phyloP scores from a whole-genome alignment of 768 basidiomycete species.

The Auricularia auricula-judae region DNA sequence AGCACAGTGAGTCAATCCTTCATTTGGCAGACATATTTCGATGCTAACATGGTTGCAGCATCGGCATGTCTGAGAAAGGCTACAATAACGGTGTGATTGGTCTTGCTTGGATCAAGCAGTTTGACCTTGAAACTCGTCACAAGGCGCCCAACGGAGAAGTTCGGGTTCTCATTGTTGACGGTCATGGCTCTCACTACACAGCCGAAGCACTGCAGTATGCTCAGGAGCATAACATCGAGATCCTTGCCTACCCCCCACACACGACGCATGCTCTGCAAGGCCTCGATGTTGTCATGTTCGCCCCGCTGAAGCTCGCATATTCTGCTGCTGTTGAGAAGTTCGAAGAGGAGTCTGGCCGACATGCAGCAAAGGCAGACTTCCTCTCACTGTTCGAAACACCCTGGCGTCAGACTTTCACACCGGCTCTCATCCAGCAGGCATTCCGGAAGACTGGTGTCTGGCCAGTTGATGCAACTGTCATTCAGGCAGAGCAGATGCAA shows the following conservation, averaged over 20 bases:
- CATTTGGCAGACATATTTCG: too few relatives aligned
- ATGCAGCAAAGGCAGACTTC: too few relatives aligned
- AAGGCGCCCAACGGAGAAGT: slow-evolving; percentile 20
- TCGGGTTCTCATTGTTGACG: slow-evolving; percentile 31
- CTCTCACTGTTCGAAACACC: too few relatives aligned
- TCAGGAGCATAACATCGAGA: slow-evolving; percentile 22
- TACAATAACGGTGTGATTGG: slow-evolving; percentile 17
- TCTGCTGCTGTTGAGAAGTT: too few relatives aligned
- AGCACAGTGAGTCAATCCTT: not conserved
- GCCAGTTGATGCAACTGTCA: slow-evolving; percentile 24
- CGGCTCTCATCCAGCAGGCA: slow-evolving; percentile 22
- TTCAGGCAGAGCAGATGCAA: slow-evolving; percentile 24
- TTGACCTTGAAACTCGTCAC: slow-evolving; percentile 26
- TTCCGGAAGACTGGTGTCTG: slow-evolving; percentile 29
- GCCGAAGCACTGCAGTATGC: slow-evolving; percentile 28
- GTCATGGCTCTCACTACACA: slow-evolving; percentile 35
- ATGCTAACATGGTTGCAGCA: too few relatives aligned
- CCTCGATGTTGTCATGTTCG: slow-evolving; percentile 30
- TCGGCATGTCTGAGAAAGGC: slow-evolving; percentile 23
- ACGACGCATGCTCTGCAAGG: slow-evolving; percentile 34
- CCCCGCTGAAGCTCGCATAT: slow-evolving; percentile 17
- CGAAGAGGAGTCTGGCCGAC: too few relatives aligned
- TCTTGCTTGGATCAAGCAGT: slow-evolving; percentile 25
- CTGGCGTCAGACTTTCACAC: slow-evolving; percentile 14
- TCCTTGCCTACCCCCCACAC: slow-evolving; percentile 37